Base-by-base conservation (phyloP, 2,329 filamentous ascomycete genomes). In the Sclerotinia spermophila region DNA sequence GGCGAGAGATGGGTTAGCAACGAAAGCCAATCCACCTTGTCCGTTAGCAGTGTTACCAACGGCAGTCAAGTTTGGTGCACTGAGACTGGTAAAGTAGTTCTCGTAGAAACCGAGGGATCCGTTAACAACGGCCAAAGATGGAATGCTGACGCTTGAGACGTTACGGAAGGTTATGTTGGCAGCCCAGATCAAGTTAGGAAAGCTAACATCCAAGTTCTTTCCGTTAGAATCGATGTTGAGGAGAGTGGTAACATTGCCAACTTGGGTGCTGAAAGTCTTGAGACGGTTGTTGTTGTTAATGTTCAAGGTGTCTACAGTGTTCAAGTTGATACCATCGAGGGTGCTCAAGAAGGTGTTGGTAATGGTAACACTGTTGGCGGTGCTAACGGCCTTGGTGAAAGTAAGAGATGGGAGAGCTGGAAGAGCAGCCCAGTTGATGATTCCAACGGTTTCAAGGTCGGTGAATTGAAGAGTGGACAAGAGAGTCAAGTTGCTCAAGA, bases 261-360 rank as follows among this genome's bases (percentile, higher is more conserved):
- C 86, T 80, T 91, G 87, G 81, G 94, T 92, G 79, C 88, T 87
- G 84, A 96, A 92, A 73, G 84, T 85, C 79, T 87, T 88, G 77
- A 99, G 86, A 79, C 91, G 90, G 73, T 84, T 84, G 89, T 98
- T 98, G 90, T 97, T 97, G 87, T 92, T 91, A 82, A 99, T 91
- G 81, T 92, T 85, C 80, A 99, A 87, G 75, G 84, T 85, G 71
- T 87, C 86, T 69, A 93, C 90, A n/a, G 86, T 86, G 74, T 88
- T 82, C 74, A 98, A 86, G 80, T 93, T 91, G 80, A 99, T 92
- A 79, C 93, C 94, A 75, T 90, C 85, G 72, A 99, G 87, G 75
- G 86, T 89, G 80, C 84, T 86, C 76, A 99, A 87, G 82, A 90
- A 89, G 66, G 96, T 99, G 85, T 99, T 96, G 82, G 89, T 87